phyloP scores from a whole-genome alignment of 495 filamentous ascomycete species.

The Clavariopsis aquatica region DNA sequence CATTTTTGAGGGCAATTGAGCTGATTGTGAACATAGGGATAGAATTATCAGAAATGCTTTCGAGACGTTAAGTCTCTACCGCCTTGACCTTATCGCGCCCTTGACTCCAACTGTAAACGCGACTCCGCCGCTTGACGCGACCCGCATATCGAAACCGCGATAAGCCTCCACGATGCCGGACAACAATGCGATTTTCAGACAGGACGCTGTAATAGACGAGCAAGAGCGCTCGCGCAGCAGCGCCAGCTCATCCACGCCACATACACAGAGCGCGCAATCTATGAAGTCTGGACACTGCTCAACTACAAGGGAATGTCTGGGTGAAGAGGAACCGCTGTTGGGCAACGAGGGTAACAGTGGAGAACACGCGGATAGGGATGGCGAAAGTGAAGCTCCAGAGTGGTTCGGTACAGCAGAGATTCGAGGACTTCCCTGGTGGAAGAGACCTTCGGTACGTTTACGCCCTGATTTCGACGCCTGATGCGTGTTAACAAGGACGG shows the following conservation, averaged over 20 bases:
- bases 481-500: constrained; percentile 3
- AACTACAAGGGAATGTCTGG: neutral
- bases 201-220: constrained; percentile 18
- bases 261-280: neutral
- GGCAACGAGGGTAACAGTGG: constrained; percentile 10
- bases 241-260: neutral
- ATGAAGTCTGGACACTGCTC: neutral
- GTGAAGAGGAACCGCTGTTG: constrained; percentile 24
- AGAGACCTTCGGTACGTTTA: constrained; percentile 66
- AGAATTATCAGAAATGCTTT: neutral
- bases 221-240: neutral
- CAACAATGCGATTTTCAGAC: constrained; percentile 21
- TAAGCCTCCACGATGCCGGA: constrained; percentile 12
- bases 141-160: neutral
- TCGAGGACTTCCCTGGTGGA: constrained; percentile 67
- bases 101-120: neutral
- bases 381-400: constrained; percentile 8
- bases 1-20: too few relatives aligned
- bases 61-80: neutral
- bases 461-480: neutral
- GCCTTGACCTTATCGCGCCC: neutral
- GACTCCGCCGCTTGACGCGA: neutral
- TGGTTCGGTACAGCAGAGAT: constrained; percentile 60
- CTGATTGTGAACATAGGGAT: neutral
- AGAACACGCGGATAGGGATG: constrained; percentile 3